Evolutionary conservation across 306 rosid species (phyloP).

Genomic region (Pyrus bretschneideri): DNA sequence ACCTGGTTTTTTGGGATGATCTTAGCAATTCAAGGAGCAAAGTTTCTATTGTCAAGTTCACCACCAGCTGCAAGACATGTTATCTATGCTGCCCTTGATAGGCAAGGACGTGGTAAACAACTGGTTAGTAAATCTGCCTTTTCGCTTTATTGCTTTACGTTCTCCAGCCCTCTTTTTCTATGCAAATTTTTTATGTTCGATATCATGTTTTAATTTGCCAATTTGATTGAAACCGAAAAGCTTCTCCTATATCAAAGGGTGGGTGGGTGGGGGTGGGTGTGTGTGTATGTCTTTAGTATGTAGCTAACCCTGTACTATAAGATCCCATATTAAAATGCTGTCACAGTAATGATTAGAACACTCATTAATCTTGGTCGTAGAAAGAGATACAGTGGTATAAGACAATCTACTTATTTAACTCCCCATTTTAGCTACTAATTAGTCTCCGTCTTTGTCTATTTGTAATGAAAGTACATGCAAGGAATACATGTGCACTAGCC

Average conservation of each 20-base stretch:
- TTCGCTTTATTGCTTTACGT: neutral
- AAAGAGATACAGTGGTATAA: no score
- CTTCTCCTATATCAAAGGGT: neutral
- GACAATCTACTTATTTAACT: no score
- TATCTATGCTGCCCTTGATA: slow-evolving; percentile 58
- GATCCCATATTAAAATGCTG: no score
- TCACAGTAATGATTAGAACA: no score
- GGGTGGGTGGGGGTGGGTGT: no score
- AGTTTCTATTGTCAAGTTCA: slow-evolving; percentile 48
- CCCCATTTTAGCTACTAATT: no score
- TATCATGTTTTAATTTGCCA: neutral
- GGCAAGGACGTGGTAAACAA: slow-evolving; percentile 75
- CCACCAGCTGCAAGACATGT: slow-evolving; percentile 69
- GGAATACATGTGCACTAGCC: no score
- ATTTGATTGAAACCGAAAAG: neutral
- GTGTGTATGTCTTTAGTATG: no score
- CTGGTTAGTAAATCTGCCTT: slow-evolving; percentile 45
- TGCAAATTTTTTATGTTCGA: neutral
- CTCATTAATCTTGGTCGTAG: no score
- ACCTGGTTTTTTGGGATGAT: slow-evolving; percentile 13
- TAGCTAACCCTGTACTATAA: no score
- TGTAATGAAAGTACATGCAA: no score
- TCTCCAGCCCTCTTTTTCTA: neutral
- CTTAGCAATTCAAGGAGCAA: slow-evolving; percentile 65
- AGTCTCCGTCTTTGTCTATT: no score